Evolutionary conservation across 805 yeast species (phyloP).

Genomic region (Sugiyamaella mastotermitis): DNA sequence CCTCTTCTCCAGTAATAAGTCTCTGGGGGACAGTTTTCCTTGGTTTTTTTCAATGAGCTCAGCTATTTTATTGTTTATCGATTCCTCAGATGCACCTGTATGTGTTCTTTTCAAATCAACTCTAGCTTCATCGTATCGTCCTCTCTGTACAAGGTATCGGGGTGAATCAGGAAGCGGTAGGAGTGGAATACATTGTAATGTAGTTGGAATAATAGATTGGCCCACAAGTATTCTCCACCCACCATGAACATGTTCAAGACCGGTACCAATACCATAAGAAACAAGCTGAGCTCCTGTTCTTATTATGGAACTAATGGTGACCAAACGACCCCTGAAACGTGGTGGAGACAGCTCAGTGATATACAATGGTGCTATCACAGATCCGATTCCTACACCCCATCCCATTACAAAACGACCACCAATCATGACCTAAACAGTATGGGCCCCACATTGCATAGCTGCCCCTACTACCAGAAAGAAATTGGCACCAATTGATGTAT

Average conservation of each 20-base stretch:
- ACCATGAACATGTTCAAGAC: slow-evolving; percentile 58
- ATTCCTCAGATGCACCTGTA: slow-evolving; percentile 53
- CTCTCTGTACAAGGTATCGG: slow-evolving; percentile 72
- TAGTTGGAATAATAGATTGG: slow-evolving; percentile 83
- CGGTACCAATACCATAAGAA: slow-evolving; percentile 84
- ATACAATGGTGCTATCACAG: slow-evolving; percentile 85
- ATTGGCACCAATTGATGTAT: slow-evolving; percentile 76
- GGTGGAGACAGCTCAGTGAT: slow-evolving; percentile 91
- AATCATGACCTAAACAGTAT: slow-evolving; percentile 85
- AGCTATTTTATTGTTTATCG: slow-evolving; percentile 58
- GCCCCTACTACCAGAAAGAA: slow-evolving; percentile 79
- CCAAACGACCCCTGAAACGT: slow-evolving; percentile 86
- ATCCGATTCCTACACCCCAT: slow-evolving; percentile 92
- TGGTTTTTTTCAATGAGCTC: slow-evolving; percentile 47
- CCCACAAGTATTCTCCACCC: slow-evolving; percentile 97
- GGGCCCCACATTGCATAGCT: slow-evolving; percentile 73
- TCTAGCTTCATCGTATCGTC: slow-evolving; percentile 58
- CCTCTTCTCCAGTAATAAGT: slow-evolving; percentile 1
- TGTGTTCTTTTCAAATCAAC: slow-evolving; percentile 60
- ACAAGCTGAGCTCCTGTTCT: slow-evolving; percentile 92
- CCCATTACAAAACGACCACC: slow-evolving; percentile 91
- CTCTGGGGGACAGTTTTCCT: background rate
- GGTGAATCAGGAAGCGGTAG: slow-evolving; percentile 93
- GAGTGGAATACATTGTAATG: slow-evolving; percentile 68
- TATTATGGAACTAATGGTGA: slow-evolving; percentile 78